Conservation (phyloP, 768 basidiomycete species). For the Lactarius tabidus region DNA sequence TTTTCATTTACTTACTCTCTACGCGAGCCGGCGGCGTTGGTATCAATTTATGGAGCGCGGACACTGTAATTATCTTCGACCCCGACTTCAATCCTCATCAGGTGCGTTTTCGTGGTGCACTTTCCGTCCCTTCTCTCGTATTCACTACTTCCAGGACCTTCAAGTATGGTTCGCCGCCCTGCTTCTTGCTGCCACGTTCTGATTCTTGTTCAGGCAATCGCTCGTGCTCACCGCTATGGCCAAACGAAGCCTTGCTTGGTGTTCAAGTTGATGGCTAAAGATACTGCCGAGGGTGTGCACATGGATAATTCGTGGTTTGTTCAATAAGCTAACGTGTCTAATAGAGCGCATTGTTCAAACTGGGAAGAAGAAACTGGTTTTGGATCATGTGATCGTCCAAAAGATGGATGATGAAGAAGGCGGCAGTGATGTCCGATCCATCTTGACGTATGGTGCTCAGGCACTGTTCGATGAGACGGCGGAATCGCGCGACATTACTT, state of each 20-base stretch:
- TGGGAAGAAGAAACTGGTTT: constrained; percentile 91
- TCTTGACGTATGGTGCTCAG: constrained; percentile 85
- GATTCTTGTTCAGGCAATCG: constrained; percentile 65
- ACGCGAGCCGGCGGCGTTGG: constrained; percentile 64
- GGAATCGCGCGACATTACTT: constrained; percentile 60
- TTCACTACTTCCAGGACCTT: constrained; percentile 55
- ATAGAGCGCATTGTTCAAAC: constrained; percentile 86
- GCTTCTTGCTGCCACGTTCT: background rate
- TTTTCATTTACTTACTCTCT: constrained; percentile 88
- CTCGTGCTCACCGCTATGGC: constrained; percentile 90
- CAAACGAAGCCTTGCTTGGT: constrained; percentile 93
- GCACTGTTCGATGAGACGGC: constrained; percentile 71
- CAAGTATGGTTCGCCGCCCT: constrained; percentile 54
- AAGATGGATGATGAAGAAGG: constrained; percentile 88
- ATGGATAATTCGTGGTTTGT: background rate
- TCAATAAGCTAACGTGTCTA: background rate
- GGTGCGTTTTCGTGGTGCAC: constrained; percentile 38
- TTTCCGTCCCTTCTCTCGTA: background rate
- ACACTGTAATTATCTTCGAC: constrained; percentile 87
- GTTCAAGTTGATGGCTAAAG: constrained; percentile 95
- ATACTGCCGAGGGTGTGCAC: constrained; percentile 76
- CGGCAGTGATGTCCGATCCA: constrained; percentile 73
- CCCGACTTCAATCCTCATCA: constrained; percentile 99
- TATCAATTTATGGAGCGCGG: constrained; percentile 63
- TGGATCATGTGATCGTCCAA: constrained; percentile 94